Conservation (phyloP, 352 stramenopile genomes). For the Globisporangium viniferum region DNA sequence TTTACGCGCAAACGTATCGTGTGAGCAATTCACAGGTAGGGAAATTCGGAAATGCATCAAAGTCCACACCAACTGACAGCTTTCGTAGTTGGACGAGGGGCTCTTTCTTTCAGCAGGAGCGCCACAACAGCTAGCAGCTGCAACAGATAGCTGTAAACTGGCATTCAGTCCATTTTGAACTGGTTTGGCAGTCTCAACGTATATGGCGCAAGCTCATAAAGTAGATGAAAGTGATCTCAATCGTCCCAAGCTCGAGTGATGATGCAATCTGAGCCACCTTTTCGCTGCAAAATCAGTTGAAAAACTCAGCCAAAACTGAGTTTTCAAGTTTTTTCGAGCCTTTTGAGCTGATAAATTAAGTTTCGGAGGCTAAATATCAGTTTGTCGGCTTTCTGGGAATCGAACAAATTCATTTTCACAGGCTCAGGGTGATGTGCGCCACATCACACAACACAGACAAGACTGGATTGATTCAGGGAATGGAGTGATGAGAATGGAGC, state of each 20-base stretch:
- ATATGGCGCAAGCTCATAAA: conserved; percentile 2
- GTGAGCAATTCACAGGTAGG: not conserved
- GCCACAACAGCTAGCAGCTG: not conserved
- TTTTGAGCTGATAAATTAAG: not conserved
- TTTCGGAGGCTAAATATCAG: not conserved
- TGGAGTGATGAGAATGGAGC: not conserved
- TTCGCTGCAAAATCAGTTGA: not conserved
- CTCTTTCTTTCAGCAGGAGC: too few relatives aligned
- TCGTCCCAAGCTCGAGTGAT: not conserved
- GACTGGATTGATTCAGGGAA: not conserved
- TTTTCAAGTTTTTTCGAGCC: conserved; percentile 2
- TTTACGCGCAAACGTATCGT: not conserved
- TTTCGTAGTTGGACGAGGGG: too few relatives aligned
- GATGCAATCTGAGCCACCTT: not conserved
- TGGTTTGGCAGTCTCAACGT: not conserved
- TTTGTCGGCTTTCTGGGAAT: not conserved
- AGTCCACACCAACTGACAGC: not conserved
- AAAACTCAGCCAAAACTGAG: not conserved
- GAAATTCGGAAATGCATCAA: conserved; percentile 1
- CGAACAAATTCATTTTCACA: not conserved
- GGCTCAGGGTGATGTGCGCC: not conserved
- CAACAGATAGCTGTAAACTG: not conserved
- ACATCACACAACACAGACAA: not conserved
- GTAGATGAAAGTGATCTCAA: not conserved
- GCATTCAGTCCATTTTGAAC: not conserved